These are phyloP conservation scores for Trichoderma sp. DNA, from an alignment of 2,329 filamentous ascomycete species.

Conservation along the genomic window DNA sequence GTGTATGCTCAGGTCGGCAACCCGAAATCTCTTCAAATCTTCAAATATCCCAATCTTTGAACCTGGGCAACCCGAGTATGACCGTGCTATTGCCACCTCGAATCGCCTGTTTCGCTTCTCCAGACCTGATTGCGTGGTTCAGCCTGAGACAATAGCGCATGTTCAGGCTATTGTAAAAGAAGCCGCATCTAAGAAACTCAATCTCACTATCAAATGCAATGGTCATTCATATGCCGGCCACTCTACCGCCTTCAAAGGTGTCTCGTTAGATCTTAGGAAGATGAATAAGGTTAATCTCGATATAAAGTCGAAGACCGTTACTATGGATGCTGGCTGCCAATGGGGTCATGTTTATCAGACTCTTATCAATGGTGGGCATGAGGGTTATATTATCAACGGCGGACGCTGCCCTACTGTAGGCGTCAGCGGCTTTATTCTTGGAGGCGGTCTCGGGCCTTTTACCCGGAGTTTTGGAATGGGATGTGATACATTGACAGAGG, in stretches of 20 bases:
- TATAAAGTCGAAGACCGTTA: neutral
- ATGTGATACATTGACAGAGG: slow-evolving; percentile 30
- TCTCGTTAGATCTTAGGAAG: neutral
- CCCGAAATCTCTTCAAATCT: neutral
- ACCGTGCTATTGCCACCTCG: neutral
- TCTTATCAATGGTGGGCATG: slow-evolving; percentile 22
- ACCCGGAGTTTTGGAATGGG: slow-evolving; percentile 25
- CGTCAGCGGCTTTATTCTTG: slow-evolving; percentile 36
- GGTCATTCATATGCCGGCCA: neutral
- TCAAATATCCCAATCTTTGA: neutral
- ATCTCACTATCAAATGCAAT: slow-evolving; percentile 1
- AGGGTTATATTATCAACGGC: slow-evolving; percentile 29
- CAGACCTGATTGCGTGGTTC: neutral
- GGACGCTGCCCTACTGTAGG: slow-evolving; percentile 35
- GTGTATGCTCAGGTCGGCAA: neutral
- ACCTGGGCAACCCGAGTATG: neutral
- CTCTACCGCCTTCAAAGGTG: neutral
- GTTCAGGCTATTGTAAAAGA: neutral
- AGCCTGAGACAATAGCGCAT: neutral
- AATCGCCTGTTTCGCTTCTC: slow-evolving; percentile 2
- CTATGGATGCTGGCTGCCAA: neutral
- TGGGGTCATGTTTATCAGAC: slow-evolving; percentile 32
- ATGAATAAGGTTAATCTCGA: neutral
- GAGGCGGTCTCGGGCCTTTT: slow-evolving; percentile 34
- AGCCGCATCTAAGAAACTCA: neutral